Evolutionary conservation across 2,329 filamentous ascomycete genomes (phyloP), one percentile per base, ranked within the genome.

Genomic region (Stemphylium lycopersici): DNA sequence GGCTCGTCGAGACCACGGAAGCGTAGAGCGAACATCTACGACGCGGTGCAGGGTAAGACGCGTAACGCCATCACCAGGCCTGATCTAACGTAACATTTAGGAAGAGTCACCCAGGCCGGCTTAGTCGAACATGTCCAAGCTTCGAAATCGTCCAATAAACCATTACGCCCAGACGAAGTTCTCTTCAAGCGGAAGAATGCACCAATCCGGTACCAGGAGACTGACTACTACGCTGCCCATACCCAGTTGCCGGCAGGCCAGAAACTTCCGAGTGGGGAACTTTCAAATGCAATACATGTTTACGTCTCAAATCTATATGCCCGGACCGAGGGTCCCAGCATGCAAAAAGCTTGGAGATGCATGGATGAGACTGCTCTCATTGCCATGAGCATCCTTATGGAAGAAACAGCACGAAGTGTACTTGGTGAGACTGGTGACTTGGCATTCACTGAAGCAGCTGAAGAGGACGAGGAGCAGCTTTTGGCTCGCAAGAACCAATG

Each of bases 361-460:
- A 85, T 93, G 83, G 89, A 93, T 68, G 90, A 91, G 77, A 91
- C 89, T 12, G 90, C 90, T 3, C 79, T 93, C 53, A 77, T 93
- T 48, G 89, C 90, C 1, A 80, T 93, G 66, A 89, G 90, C 1
- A 85, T 93, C 43, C 73, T 93, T 52, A 77, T 93, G 37, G 90
- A 93, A 74, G 90, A 93, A 73, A 83, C 84, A 2, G 81, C 83
- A 13, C 79, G 81, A 36, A 83, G 87, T 41, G 72, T 80, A 5
- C 76, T 93, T 16, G 89, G 88, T 4, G 77, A 80, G 49, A 83
- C 79, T 11, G 90, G 90, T 18, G 87, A 91, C 72, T 72, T 91
- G 42, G 87, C 89, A 1, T 89, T 93, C 67, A 85, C 87, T 0
- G 89, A 92, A 70, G 66, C 59, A 2, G 82, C 58, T 11, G 47